Evolutionary conservation across 23 red algal genomes (phyloP), one percentile per base, ranked within the genome.

Genomic region (Rhodosorus marinus): DNA sequence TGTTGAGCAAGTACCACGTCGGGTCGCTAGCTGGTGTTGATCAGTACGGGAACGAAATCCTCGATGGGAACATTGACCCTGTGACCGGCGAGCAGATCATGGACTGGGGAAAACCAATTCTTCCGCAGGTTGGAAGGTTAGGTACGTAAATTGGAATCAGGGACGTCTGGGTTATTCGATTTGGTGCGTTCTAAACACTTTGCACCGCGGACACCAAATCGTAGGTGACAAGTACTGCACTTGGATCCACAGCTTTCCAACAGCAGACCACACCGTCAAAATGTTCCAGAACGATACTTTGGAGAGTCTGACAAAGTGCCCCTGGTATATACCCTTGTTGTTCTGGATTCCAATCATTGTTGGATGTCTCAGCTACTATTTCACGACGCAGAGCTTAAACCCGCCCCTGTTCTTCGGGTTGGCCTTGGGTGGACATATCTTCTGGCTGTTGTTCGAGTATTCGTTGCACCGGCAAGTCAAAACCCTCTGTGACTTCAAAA

Each of bases 201-300:
- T n/a, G n/a, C n/a, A n/a, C n/a, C n/a, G n/a, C n/a, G n/a, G n/a
- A n/a, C n/a, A n/a, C n/a, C n/a, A n/a, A n/a, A n/a, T n/a, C n/a
- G 65, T 95, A 14, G 88, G 88, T 15, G 71, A 72, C 26, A 67
- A 80, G 71, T 95, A 95, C 50, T 31, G 81, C 17, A 49, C 59
- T 17, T 95, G 88, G 88, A 75, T 83, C 26, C 88, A 95, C 62
- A 75, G 74, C 0, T 95, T 95, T 49, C 88, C 88, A 8, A 83
- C 88, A 0, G 66, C 76, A 0, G 88, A 95, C 54, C 78, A 84
- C 58, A 76, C 70, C 24, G 88, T 95, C 2, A 67, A 65, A 17
- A 74, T 95, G 60, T 95, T 95, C 52, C 57, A 74, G 5, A 83
- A 85, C 55, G 59, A 64, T 29, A 31, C 42, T 31, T 40, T 95